Evolutionary conservation across 805 yeast species (phyloP).

Genomic region (Tetrapisispora namnaoensis): DNA sequence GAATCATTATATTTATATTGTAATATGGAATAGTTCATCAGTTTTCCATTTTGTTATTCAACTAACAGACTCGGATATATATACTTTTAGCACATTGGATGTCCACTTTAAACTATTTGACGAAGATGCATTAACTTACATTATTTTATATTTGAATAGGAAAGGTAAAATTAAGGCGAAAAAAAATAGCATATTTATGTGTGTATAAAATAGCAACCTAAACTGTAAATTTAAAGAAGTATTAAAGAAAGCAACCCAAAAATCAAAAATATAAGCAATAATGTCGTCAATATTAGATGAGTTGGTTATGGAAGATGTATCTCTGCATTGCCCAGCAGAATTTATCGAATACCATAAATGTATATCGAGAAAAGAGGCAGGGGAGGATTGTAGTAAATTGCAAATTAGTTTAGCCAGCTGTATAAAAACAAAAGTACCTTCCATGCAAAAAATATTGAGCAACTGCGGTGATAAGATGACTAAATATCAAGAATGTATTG

Average conservation of each 20-base stretch:
- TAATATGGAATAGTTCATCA: conserved; percentile 4
- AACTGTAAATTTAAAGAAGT: too few relatives aligned
- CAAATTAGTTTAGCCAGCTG: conserved; percentile 54
- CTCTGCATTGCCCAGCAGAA: conserved; percentile 63
- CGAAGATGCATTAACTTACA: too few relatives aligned
- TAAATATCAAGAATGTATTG: conserved; percentile 58
- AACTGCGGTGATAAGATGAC: conserved; percentile 49
- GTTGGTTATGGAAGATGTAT: conserved; percentile 67
- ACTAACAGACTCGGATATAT: too few relatives aligned
- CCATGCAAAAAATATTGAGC: conserved; percentile 57
- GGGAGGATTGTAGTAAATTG: conserved; percentile 41
- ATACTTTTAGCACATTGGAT: too few relatives aligned
- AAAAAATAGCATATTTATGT: too few relatives aligned
- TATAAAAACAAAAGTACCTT: conserved; percentile 56
- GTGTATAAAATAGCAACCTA: too few relatives aligned
- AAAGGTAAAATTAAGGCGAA: too few relatives aligned
- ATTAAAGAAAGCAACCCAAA: too few relatives aligned
- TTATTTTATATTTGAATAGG: too few relatives aligned
- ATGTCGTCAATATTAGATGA: conserved; percentile 48
- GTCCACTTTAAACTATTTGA: too few relatives aligned
- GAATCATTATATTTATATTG: conserved; percentile 10
- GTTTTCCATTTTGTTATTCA: not conserved
- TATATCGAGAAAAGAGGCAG: conserved; percentile 40
- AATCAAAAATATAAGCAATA: not conserved
- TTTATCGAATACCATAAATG: conserved; percentile 69